Base-by-base conservation (phyloP, 768 basidiomycete species). In the Rhodotorula taiwanensis region DNA sequence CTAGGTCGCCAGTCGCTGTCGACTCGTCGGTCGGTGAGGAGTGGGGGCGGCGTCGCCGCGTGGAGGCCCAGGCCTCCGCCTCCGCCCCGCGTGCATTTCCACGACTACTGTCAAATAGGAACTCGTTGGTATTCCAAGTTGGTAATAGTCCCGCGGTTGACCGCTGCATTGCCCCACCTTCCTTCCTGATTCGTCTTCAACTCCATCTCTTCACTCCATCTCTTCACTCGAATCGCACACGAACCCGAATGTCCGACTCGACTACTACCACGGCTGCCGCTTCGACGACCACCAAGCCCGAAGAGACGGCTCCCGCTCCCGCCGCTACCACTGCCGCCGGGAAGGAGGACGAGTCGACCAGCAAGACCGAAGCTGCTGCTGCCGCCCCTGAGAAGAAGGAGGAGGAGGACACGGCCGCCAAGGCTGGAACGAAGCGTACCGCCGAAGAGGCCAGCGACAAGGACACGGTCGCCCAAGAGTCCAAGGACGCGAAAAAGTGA, bases 391-490 rank as follows among this genome's bases (percentile, higher is more conserved):
- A n/a, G n/a, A n/a, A n/a, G n/a, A 23, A 27, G 6, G 52, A 5
- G 2, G 33, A 45, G 10, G 23, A 55, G 39, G 21, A 42, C 31
- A 30, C 39, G 51, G 20, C 33, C 27, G 61, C 47, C 4, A 16
- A 27, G 8, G 25, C n/a, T 18, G 41, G 54, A 10, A n/a, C n/a
- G n/a, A 64, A 64, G 57, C 52, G 63, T 10, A 25, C 63, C 9
- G 63, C 63, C 20, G 63, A 64, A 43, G 63, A 58, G 18, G 63
- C 55, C 28, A 36, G 49, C 15, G 62, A 48, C 16, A 42, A 54
- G 30, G 53, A 60, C 53, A 30, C 53, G 4, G 53, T 51, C 18
- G 27, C 58, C 21, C 59, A 65, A 49, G 60, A 65, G 63, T 65
- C n/a, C n/a, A n/a, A n/a, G n/a, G n/a, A n/a, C n/a, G n/a, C n/a